Base-by-base conservation (phyloP, 176 grass and related monocot species). In the Pontederia crassipes region DNA sequence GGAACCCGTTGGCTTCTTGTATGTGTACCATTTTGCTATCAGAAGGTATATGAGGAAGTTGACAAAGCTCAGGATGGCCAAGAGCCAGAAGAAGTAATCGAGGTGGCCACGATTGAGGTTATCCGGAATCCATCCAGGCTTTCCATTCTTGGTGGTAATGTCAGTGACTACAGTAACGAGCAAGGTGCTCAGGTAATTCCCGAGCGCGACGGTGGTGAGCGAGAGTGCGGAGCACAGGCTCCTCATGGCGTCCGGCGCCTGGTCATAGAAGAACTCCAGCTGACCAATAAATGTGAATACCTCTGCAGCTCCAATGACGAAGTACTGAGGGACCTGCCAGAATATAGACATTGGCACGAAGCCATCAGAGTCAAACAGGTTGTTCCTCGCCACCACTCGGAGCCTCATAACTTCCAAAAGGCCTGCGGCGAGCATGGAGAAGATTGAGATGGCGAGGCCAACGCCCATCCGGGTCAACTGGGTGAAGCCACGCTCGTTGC, bases 241-340 rank as follows among this genome's bases (percentile, higher is more conserved):
- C 64, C 90, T 89, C 77, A 70, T 88, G 10, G 77, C 85, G 69
- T 88, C 80, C 0, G 86, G 86, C 54, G 86, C 86, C 78, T 89
- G 86, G 78, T 84, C 78, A 67, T 85, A 89, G 71, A 85, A 84
- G 67, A 89, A 89, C 71, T 89, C 86, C 62, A 89, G 40, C 75
- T 89, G 78, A 0, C 81, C 81, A 49, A 85, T 78, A 78, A 83
- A 88, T 4, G 20, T 95, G 72, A 86, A 74, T 73, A 83, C 80
- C 80, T 88, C 85, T 1, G 86, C 65, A 1, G 86, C 81, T 0
- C 86, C 86, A 9, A 89, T 68, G 55, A 89, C 72, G 58, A 73
- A 69, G 64, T 89, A 89, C 81, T 85, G 77, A 29, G 77, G 86
- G 55, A 84, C 61, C 78, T 89, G 81, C 74, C 81, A 89, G 61